Conservation (phyloP, 2,329 filamentous ascomycete species). For the Thelonectria discophora region DNA sequence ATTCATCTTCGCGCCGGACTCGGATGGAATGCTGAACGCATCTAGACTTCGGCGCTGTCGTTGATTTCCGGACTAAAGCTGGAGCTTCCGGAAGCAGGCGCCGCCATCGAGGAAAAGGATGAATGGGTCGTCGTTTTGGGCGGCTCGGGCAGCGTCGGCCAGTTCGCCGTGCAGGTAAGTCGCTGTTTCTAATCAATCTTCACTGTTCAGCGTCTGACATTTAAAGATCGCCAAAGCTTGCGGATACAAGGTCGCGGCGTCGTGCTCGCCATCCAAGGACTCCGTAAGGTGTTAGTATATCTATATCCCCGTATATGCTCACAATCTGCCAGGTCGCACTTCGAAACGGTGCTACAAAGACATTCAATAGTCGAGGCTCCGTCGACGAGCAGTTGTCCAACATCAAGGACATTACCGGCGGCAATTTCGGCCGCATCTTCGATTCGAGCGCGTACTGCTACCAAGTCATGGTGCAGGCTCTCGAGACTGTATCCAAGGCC, state of each 20-base stretch:
- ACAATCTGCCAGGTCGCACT: conserved; percentile 35
- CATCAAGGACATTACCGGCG: conserved; percentile 45
- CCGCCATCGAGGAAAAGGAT: conserved; percentile 30
- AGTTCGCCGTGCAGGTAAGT: conserved; percentile 45
- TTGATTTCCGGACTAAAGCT: conserved; percentile 44
- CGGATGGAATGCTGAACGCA: neutral
- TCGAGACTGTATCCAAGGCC: conserved; percentile 37
- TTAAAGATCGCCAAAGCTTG: conserved; percentile 46
- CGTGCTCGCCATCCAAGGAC: conserved; percentile 45
- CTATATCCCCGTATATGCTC: neutral
- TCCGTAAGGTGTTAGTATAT: conserved; percentile 27
- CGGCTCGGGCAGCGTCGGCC: conserved; percentile 47
- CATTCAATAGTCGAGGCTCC: conserved; percentile 43
- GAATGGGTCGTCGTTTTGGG: conserved; percentile 52
- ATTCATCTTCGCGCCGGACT: neutral
- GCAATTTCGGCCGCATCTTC: conserved; percentile 46
- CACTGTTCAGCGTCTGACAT: neutral
- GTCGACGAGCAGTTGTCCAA: conserved; percentile 44
- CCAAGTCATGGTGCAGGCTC: conserved; percentile 44
- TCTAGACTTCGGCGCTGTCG: conserved; percentile 47
- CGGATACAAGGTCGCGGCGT: conserved; percentile 50
- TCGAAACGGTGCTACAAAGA: conserved; percentile 45
- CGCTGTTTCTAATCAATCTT: fast-evolving
- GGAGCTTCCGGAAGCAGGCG: conserved; percentile 32
- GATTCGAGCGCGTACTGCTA: conserved; percentile 45